Base-by-base conservation (phyloP, 2,329 filamentous ascomycete species). In the Cladosporium austrohemisphaericum region DNA sequence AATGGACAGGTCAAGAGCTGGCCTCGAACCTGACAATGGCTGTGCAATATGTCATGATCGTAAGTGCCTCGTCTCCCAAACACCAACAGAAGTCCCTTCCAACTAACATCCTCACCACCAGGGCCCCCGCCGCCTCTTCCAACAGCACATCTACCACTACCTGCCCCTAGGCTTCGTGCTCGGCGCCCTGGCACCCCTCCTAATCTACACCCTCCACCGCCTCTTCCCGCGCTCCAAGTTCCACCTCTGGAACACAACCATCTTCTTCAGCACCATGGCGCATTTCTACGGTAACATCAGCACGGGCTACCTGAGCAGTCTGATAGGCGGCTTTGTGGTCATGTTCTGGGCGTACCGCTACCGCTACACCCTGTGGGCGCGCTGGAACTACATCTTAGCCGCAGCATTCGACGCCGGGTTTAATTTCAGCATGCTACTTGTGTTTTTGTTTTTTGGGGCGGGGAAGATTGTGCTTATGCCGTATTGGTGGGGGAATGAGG, bases 401-500 rank as follows among this genome's bases (percentile, higher is more conserved):
- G 80, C 79, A 1, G 79, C 80, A 1, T 79, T 82, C 56, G 80
- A 83, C 61, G 78, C 79, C 0, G 80, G 78, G 0, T 83, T 80
- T 60, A 83, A 83, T 60, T 66, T 83, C 16, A 80, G 81, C 54
- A 73, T 82, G 73, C 56, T 84, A 52, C 66, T 83, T 14, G 75
- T 81, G n/a, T 83, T 83, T 60, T 60, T 83, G 51, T 77, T 76
- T 52, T 80, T 83, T 55, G 76, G 78, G 1, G 74, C 75, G 5
- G 78, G 72, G 1, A 81, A 77, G 66, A 69, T 78, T 25, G 65
- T 81, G 6, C 69, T 65, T 13, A 83, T 83, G 79, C 78, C 79
- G n/a, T 61, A 79, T 52, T 83, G 80, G 80, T 83, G 79, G 78
- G 80, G 80, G 0, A 83, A 83, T 57, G 75, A 80, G 55, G 71